Conservation (phyloP, 257 asterid species). For the Solanum sparsipilum region DNA sequence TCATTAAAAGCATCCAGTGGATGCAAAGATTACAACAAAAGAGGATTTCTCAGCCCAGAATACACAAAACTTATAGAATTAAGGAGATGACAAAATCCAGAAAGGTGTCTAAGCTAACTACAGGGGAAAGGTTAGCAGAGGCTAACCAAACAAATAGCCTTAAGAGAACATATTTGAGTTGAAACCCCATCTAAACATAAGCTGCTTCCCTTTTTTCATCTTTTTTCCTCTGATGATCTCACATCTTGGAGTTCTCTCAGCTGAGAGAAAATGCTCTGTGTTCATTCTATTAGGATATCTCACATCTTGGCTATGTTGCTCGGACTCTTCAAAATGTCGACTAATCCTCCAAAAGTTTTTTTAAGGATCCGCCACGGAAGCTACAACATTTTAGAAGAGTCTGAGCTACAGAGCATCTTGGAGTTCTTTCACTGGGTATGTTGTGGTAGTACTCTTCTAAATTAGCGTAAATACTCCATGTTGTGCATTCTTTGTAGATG, state of each 20-base stretch:
- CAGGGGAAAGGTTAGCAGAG: not conserved
- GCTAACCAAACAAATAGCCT: not conserved
- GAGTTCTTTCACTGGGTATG: not conserved
- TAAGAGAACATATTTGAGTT: not conserved
- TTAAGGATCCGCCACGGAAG: not conserved
- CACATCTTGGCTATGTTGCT: not conserved
- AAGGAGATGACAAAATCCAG: not conserved
- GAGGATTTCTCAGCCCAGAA: not conserved
- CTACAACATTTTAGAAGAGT: not conserved
- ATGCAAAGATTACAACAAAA: not conserved
- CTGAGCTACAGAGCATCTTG: not conserved
- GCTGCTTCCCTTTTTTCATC: not conserved
- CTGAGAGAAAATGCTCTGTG: not conserved
- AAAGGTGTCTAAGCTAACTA: not conserved
- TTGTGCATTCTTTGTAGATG: not conserved
- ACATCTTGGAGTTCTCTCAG: not conserved
- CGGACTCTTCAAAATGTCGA: not conserved
- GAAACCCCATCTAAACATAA: not conserved
- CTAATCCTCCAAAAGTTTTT: not conserved
- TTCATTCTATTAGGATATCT: not conserved
- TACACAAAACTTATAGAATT: not conserved
- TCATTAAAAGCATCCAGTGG: not conserved
- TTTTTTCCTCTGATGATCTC: not conserved
- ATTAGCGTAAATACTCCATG: not conserved
- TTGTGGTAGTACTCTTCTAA: not conserved